These are phyloP conservation scores for Cymbopogon citratus DNA, from an alignment of 176 grass and related monocot species.

Conservation along the genomic window DNA sequence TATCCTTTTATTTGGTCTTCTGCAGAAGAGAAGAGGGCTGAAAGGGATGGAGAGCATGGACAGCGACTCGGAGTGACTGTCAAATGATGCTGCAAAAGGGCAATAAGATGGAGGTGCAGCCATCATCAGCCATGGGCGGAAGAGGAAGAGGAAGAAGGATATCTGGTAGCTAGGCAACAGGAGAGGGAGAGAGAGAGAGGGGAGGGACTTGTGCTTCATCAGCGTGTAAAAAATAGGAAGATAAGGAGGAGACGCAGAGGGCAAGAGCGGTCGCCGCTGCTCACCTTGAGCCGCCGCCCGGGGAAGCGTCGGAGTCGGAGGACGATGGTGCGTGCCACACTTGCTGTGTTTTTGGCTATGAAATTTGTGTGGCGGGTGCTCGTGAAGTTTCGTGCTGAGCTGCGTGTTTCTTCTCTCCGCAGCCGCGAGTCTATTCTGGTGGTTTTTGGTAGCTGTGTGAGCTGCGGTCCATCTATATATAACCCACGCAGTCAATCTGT, in stretches of 20 bases:
- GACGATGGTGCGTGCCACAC: background rate
- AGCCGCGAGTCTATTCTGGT: background rate
- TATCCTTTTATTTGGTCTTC: background rate
- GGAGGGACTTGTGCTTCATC: background rate
- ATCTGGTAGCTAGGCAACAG: background rate
- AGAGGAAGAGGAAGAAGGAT: background rate
- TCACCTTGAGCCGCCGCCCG: constrained; percentile 8
- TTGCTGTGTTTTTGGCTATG: background rate
- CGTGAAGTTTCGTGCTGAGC: background rate
- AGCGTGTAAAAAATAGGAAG: background rate
- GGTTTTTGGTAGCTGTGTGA: background rate
- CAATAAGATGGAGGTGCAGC: constrained; percentile 12
- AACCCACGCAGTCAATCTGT: background rate
- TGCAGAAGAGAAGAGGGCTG: constrained; percentile 71
- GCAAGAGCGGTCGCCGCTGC: background rate
- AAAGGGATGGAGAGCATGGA: constrained; percentile 93
- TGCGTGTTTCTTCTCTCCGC: background rate
- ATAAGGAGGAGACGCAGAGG: background rate
- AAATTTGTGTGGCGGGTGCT: background rate
- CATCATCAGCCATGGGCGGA: background rate
- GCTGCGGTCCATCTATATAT: background rate
- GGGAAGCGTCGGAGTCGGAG: background rate
- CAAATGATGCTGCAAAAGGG: background rate
- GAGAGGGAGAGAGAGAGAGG: background rate
- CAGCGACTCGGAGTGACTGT: constrained; percentile 66